A percentile compares a stretch with the other conserved stretches of the same genome.
Conservation (phyloP, 1,284 basidiomycete genomes). For the Spongiforma sp. region DNA sequence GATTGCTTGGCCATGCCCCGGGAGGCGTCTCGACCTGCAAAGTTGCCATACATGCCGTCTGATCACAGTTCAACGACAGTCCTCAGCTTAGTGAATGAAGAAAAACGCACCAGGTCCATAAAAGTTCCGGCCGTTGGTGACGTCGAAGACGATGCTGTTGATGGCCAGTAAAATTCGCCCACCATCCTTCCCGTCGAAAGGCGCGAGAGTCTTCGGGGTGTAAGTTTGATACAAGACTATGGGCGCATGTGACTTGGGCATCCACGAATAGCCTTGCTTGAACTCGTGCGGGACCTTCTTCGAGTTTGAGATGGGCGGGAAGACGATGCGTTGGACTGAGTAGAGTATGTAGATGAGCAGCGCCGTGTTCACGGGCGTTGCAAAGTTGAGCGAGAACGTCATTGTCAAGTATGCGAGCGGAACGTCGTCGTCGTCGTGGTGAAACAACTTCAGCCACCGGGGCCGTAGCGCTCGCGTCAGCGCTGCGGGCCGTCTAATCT, state of each 20-base stretch:
- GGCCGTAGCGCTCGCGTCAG: no score
- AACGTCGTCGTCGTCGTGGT: background rate
- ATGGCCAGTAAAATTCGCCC: constrained; percentile 87
- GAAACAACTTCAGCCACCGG: no score
- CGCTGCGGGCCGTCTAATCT: no score
- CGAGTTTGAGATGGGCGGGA: constrained; percentile 61
- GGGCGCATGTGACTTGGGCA: constrained; percentile 79
- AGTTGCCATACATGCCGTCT: constrained; percentile 96
- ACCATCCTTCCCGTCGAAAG: constrained; percentile 71
- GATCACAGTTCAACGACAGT: background rate
- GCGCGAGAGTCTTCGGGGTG: constrained; percentile 74
- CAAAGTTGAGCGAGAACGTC: constrained; percentile 49
- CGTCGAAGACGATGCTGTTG: constrained; percentile 89
- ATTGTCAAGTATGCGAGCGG: constrained; percentile 18
- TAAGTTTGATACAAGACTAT: constrained; percentile 78
- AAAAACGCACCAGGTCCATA: constrained; percentile 82
- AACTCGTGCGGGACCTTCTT: constrained; percentile 67
- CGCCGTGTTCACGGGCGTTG: constrained; percentile 75
- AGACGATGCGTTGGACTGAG: constrained; percentile 73
- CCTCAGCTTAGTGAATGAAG: background rate
- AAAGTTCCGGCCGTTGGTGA: constrained; percentile 86
- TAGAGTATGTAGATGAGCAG: constrained; percentile 81
- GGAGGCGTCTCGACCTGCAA: constrained; percentile 93
- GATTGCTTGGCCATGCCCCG: constrained; percentile 98
- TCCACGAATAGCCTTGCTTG: constrained; percentile 85